A percentile compares a stretch with the other conserved stretches of the same genome.
These are phyloP conservation scores for Austroboletus niveus DNA, from an alignment of 1,284 basidiomycete species.

Conservation along the genomic window DNA sequence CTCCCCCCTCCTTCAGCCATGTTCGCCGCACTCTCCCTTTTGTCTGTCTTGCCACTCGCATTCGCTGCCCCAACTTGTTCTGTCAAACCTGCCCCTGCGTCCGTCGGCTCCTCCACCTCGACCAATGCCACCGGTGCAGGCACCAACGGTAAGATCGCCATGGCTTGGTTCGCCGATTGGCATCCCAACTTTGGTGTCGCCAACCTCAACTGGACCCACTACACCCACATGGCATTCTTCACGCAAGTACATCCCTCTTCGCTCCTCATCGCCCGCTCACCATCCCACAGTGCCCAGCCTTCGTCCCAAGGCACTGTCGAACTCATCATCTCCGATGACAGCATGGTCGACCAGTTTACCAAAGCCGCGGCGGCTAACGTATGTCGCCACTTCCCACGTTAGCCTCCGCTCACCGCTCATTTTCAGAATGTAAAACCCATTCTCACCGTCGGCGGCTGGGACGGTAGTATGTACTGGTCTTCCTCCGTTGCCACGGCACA, in stretches of 20 bases:
- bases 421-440: constrained; percentile 63
- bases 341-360: constrained; percentile 39
- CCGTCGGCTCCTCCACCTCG: constrained; percentile 1
- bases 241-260: constrained; percentile 44
- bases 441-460: constrained; percentile 88
- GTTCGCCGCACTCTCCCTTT: constrained; percentile 23
- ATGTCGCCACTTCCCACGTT: constrained; percentile 16
- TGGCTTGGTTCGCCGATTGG: constrained; percentile 69
- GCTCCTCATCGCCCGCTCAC: background rate
- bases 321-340: constrained; percentile 34
- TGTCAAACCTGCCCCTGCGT: constrained; percentile 7
- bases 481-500: constrained; percentile 58
- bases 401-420: background rate
- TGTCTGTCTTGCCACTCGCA: constrained; percentile 23
- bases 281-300: constrained; percentile 39
- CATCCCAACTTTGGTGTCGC: constrained; percentile 46
- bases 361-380: constrained; percentile 54
- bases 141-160: constrained; percentile 37
- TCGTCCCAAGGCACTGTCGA: constrained; percentile 42
- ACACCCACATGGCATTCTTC: constrained; percentile 63
- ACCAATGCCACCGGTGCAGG: constrained; percentile 22
- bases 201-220: constrained; percentile 57
- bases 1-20: constrained; percentile 15
- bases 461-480: constrained; percentile 78
- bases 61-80: constrained; percentile 30